phyloP scores from a whole-genome alignment of 257 asterid species.

The Eustoma russellianum region DNA sequence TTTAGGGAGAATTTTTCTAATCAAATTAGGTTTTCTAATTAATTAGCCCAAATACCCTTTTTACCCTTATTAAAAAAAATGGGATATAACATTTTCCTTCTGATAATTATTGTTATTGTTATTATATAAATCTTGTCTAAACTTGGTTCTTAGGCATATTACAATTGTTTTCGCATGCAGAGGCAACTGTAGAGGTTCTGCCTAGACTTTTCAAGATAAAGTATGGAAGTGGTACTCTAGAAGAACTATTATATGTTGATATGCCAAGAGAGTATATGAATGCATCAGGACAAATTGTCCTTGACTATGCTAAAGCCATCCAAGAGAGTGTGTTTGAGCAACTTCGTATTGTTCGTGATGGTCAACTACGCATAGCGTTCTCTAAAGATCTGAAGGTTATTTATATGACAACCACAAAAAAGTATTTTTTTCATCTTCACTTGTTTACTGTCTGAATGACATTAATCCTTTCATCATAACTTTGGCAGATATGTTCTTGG shows the following conservation, averaged over 20 bases:
- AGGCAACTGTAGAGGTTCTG: constrained; percentile 93
- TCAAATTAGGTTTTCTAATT: too few species aligned
- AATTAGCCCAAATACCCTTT: too few species aligned
- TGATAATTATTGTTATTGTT: too few species aligned
- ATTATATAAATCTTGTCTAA: too few species aligned
- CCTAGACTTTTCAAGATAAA: constrained; percentile 84
- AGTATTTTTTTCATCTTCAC: constrained; percentile 1
- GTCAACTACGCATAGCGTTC: constrained; percentile 87
- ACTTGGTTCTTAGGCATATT: neutral
- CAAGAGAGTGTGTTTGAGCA: constrained; percentile 97
- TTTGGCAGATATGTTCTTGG: constrained; percentile 86
- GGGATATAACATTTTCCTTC: too few species aligned
- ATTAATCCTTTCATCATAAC: neutral
- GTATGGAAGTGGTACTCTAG: constrained; percentile 90
- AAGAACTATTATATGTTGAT: constrained; percentile 86
- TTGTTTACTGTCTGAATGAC: constrained; percentile 10
- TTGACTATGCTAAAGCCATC: constrained; percentile 90
- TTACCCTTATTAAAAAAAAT: too few species aligned
- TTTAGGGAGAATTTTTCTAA: too few species aligned
- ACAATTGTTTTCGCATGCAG: constrained; percentile 25
- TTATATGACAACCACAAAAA: constrained; percentile 5
- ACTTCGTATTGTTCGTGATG: constrained; percentile 96
- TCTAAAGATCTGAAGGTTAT: constrained; percentile 88
- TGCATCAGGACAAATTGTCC: constrained; percentile 85
- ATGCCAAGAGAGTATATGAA: constrained; percentile 93